phyloP scores from a whole-genome alignment of 2,329 filamentous ascomycete genomes.

The Ophiosphaerella herpotricha region DNA sequence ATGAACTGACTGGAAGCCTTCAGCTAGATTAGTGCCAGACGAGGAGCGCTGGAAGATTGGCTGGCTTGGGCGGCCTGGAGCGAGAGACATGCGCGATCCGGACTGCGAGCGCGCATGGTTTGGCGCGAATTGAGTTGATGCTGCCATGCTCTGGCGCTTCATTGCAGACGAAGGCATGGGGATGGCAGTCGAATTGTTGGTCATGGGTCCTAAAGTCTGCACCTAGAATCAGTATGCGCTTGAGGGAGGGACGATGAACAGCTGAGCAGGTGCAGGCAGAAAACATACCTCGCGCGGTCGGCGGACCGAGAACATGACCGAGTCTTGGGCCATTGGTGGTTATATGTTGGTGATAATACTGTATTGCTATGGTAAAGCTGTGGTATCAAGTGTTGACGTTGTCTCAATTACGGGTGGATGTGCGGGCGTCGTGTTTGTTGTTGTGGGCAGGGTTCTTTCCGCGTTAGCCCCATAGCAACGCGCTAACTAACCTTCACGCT shows the following conservation, averaged over 20 bases:
- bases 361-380: conserved; percentile 1
- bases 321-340: conserved; percentile 41
- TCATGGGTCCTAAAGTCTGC: conserved; percentile 85
- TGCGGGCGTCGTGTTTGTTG: conserved; percentile 34
- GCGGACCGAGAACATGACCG: conserved; percentile 85
- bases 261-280: conserved; percentile 18
- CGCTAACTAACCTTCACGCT: conserved; percentile 10
- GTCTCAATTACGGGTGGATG: conserved; percentile 19
- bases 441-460: conserved; percentile 18
- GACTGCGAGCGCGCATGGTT: conserved; percentile 78
- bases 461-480: conserved; percentile 31
- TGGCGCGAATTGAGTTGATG: conserved; percentile 59
- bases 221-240: conserved; percentile 22
- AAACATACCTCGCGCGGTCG: conserved; percentile 81
- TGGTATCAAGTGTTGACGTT: background rate
- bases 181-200: conserved; percentile 75
- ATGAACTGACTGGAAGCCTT: conserved; percentile 83
- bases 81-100: conserved; percentile 82
- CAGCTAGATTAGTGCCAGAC: conserved; percentile 78
- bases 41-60: conserved; percentile 85
- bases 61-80: conserved; percentile 77
- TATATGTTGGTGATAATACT: conserved; percentile 8
- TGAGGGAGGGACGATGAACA: conserved; percentile 4
- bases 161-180: conserved; percentile 91
- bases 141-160: conserved; percentile 80